phyloP scores from a whole-genome alignment of 164 flowering plant species.

The Umbellularia californica region DNA sequence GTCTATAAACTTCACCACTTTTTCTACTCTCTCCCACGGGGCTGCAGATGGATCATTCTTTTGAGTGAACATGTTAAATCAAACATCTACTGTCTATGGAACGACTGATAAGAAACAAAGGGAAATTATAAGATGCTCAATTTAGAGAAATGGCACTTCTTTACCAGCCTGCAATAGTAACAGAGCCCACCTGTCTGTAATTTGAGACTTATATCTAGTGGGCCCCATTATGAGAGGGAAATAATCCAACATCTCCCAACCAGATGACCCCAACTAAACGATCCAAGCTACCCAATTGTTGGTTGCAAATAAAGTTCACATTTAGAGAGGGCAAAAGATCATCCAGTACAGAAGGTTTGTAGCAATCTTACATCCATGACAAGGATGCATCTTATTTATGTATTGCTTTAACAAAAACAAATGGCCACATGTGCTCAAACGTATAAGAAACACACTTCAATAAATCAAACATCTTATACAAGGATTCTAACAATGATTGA shows the following conservation, averaged over 20 bases:
- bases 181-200: background rate
- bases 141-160: background rate
- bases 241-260: background rate
- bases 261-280: background rate
- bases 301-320: background rate
- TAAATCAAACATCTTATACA: no score
- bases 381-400: background rate
- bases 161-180: background rate
- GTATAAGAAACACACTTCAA: no score
- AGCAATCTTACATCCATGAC: background rate
- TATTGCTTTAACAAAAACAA: no score
- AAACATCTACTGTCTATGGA: background rate
- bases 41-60: constrained; percentile 35
- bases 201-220: background rate
- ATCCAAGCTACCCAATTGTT: background rate
- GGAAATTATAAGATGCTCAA: background rate
- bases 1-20: constrained; percentile 97
- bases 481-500: background rate
- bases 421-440: no score
- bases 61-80: background rate
- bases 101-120: no score
- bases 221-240: background rate
- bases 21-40: constrained; percentile 93
- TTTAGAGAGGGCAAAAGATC: background rate
- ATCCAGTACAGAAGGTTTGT: background rate